Conservation (phyloP, 225 moss, liverwort and hornwort genomes). For the Anthoceros angustus region DNA sequence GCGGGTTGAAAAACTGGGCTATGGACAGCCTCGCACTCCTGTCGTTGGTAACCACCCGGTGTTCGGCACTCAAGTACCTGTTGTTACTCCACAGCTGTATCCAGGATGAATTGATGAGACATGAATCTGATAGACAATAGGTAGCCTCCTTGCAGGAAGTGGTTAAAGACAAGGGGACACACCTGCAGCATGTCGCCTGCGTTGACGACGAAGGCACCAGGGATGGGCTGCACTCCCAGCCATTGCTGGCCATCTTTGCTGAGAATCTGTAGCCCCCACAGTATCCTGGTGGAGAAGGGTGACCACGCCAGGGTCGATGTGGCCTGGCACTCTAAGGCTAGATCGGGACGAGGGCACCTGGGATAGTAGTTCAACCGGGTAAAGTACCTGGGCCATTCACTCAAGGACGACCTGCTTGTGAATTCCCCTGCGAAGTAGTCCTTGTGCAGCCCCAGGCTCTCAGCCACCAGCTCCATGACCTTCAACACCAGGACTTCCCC, state of each 20-base stretch:
- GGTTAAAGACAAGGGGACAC: background rate
- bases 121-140: background rate
- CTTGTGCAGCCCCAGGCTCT: background rate
- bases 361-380: constrained; percentile 2
- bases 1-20: background rate
- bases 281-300: constrained; percentile 21
- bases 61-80: constrained; percentile 2
- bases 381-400: background rate
- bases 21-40: background rate
- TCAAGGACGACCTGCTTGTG: background rate
- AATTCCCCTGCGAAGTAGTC: background rate
- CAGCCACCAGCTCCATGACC: background rate
- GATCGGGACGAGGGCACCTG: background rate
- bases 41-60: background rate
- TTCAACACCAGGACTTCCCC: background rate
- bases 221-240: constrained; percentile 17
- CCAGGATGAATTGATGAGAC: background rate
- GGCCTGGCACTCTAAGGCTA: constrained; percentile 7
- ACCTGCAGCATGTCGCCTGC: constrained; percentile 32
- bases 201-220: constrained; percentile 29
- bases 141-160: background rate
- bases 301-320: constrained; percentile 29
- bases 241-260: constrained; percentile 14
- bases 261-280: constrained; percentile 24
- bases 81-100: background rate